Evolutionary conservation across 2,329 filamentous ascomycete genomes (phyloP).

Genomic region (Venturia asperata): DNA sequence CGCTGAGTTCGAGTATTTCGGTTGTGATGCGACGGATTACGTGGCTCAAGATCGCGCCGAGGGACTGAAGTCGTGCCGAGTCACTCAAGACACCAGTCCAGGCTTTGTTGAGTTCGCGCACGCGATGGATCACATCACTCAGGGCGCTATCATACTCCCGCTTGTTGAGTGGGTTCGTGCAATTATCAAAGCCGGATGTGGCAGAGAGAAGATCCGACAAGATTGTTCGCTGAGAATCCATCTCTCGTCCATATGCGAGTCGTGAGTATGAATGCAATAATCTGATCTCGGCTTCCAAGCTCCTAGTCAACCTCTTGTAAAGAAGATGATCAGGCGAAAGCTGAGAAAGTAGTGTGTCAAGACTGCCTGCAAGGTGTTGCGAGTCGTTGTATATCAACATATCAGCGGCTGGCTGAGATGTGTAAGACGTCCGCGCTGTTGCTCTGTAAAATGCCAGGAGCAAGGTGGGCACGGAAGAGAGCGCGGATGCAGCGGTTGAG

Average conservation of each 20-base stretch:
- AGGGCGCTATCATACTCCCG: slow-evolving; percentile 55
- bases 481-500: slow-evolving; percentile 57
- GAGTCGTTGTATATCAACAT: slow-evolving; percentile 62
- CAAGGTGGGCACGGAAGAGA: slow-evolving; percentile 66
- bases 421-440: slow-evolving; percentile 67
- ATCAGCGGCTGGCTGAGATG: slow-evolving; percentile 49
- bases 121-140: slow-evolving; percentile 49
- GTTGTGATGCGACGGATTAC: slow-evolving; percentile 53
- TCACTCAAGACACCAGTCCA: slow-evolving; percentile 54
- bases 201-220: slow-evolving; percentile 56
- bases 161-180: slow-evolving; percentile 52
- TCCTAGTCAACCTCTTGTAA: slow-evolving; percentile 27
- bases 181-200: slow-evolving; percentile 54
- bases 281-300: slow-evolving; percentile 47
- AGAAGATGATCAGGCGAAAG: slow-evolving; percentile 33
- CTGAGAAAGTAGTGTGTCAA: slow-evolving; percentile 43
- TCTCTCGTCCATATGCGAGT: slow-evolving; percentile 55
- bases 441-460: slow-evolving; percentile 73
- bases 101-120: slow-evolving; percentile 49
- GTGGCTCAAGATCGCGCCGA: slow-evolving; percentile 52
- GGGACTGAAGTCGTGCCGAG: slow-evolving; percentile 54
- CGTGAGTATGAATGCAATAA: slow-evolving; percentile 53
- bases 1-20: slow-evolving; percentile 48
- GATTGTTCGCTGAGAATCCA: slow-evolving; percentile 58
- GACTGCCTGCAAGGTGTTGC: slow-evolving; percentile 48